Evolutionary conservation across 148 eudicot genomes (phyloP), one percentile per base, ranked within the genome.

Genomic region (Vaccinium darrowii): DNA sequence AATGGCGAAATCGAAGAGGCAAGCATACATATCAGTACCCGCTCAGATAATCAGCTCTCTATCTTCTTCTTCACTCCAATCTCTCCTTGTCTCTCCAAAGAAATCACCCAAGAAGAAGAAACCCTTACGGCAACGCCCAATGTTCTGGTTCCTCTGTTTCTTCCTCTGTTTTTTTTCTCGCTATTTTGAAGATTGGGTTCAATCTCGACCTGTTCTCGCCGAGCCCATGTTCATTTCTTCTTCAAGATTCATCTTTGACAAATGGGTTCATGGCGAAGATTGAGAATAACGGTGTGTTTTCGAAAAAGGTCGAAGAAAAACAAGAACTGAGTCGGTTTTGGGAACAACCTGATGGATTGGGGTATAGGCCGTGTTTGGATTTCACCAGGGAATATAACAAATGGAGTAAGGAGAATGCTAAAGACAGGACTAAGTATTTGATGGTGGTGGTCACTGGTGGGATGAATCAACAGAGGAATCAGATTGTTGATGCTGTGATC

Each of bases 401-500:
- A 50, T 78, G 83, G 58, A 89, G 89, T 53, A 82, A 1, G 21
- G 92, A 69, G 54, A 65, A 89, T 51, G 72, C 77, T 10, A 91
- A 87, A 72, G 93, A 92, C 15, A 90, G 95, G 87, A 91, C 23
- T 8, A 94, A 85, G 84, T 97, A 91, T 85, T 51, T 97, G 86
- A 88, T 97, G 91, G 99, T 95, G 81, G 98, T 97, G 76, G 99
- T 95, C 6, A 86, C 94, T 53, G 99, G 99, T 27, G 99, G 99
- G 1, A 86, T 97, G 95, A 97, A 97, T 84, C 99, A 97, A 53
- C 99, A 97, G 91, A 89, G 98, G 86, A 97, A 97, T 91, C 99
- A 97, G 89, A 97, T 97, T 88, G 98, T 97, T 62, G 99, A 97
- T 88, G 99, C 99, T 71, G 99, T 97, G 56, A 95, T 97, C 0